A percentile compares a stretch with the other conserved stretches of the same genome.
phyloP scores from a whole-genome alignment of 2,329 filamentous ascomycete genomes.

The Lachnellula subtilissima region DNA sequence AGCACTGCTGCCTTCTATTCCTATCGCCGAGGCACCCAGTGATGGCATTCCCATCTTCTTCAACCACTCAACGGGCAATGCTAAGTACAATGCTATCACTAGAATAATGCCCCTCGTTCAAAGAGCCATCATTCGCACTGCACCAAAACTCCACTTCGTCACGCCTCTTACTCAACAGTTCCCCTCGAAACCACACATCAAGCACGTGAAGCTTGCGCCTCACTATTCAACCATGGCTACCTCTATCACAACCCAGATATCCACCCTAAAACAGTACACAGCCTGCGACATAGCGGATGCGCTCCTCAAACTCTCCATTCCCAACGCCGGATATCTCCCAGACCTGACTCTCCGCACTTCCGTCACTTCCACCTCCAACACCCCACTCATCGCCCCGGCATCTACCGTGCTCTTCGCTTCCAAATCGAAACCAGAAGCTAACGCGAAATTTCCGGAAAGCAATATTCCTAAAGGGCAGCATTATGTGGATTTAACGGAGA shows the following conservation, averaged over 20 bases:
- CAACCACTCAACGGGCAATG: too few species aligned
- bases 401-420: conserved; percentile 57
- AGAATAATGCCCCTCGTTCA: too few species aligned
- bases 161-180: neutral
- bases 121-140: too few species aligned
- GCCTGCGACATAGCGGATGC: conserved; percentile 66
- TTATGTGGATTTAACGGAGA: conserved; percentile 61
- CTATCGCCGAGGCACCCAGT: too few species aligned
- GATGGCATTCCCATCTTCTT: too few species aligned
- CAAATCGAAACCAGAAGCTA: conserved; percentile 43
- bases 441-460: conserved; percentile 13
- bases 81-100: too few species aligned
- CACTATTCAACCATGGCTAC: conserved; percentile 1
- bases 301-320: conserved; percentile 62
- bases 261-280: conserved; percentile 33
- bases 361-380: conserved; percentile 17
- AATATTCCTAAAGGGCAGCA: conserved; percentile 58
- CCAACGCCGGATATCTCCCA: conserved; percentile 61
- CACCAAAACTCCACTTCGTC: too few species aligned
- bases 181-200: neutral
- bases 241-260: conserved; percentile 8
- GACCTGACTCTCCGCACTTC: conserved; percentile 43
- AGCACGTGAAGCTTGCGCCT: neutral
- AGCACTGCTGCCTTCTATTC: too few species aligned
- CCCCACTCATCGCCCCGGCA: conserved; percentile 40